These are phyloP conservation scores for Cryphonectria radicalis DNA, from an alignment of 2,329 filamentous ascomycete species.

Conservation along the genomic window DNA sequence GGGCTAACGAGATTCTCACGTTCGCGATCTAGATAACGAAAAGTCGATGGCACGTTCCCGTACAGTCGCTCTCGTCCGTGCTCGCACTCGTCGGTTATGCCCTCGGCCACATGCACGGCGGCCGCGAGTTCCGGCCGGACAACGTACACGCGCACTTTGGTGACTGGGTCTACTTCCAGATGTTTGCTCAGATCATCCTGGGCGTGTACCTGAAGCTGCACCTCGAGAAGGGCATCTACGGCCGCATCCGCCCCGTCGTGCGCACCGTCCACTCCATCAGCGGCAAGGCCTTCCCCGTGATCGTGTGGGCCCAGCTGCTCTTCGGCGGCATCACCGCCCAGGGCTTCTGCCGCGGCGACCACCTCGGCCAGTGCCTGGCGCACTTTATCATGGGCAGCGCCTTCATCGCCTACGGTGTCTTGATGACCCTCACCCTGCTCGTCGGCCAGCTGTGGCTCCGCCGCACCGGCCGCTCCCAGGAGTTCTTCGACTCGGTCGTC, in stretches of 20 bases:
- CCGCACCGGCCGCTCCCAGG: constrained; percentile 83
- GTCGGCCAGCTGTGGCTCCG: constrained; percentile 88
- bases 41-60: constrained; percentile 91
- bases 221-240: constrained; percentile 82
- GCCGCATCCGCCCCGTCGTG: constrained; percentile 72
- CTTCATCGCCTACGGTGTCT: constrained; percentile 90
- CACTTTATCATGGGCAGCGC: constrained; percentile 99
- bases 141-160: constrained; percentile 87
- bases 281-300: constrained; percentile 84
- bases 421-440: constrained; percentile 83
- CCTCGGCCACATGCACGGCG: constrained; percentile 87
- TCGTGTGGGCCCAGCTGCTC: constrained; percentile 91
- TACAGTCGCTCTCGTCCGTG: constrained; percentile 75
- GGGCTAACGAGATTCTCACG: constrained; percentile 4
- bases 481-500: constrained; percentile 92
- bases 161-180: constrained; percentile 76
- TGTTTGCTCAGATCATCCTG: constrained; percentile 76
- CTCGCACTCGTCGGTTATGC: constrained; percentile 86
- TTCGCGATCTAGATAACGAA: constrained; percentile 70
- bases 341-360: constrained; percentile 91
- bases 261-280: constrained; percentile 78
- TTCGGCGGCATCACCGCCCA: constrained; percentile 92
- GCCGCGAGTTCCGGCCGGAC: constrained; percentile 74
- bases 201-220: constrained; percentile 90
- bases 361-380: constrained; percentile 88